Percentiles rank a stretch among this genome's conserved stretches.
Evolutionary conservation across 169 alveolate species (phyloP).

Genomic region (Besnoitia besnoiti): DNA sequence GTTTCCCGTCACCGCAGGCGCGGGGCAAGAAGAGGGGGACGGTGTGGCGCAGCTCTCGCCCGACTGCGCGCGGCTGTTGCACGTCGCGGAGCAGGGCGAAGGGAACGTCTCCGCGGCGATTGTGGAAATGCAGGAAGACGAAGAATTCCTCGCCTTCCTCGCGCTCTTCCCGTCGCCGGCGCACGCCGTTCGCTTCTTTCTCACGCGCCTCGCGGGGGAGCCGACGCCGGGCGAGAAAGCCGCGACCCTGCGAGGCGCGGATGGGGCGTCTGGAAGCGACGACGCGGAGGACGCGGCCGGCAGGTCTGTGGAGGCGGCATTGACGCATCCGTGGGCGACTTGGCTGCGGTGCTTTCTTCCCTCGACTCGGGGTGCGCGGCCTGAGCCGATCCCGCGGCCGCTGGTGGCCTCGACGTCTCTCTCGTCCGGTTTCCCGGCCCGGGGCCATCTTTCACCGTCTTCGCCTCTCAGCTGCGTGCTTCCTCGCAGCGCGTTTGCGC

Average conservation of each 20-base stretch:
- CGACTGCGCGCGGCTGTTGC: neutral
- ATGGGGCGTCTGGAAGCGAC: too few relatives aligned
- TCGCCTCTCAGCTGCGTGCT: neutral
- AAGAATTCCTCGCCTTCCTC: neutral
- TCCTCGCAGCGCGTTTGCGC: neutral
- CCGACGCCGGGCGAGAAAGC: neutral
- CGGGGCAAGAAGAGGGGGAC: too few relatives aligned
- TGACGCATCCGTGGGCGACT: neutral
- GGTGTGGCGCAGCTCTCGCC: neutral
- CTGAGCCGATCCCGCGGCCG: neutral
- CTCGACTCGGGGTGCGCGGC: neutral
- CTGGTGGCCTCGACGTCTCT: neutral
- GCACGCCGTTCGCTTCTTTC: neutral
- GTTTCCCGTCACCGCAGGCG: too few relatives aligned
- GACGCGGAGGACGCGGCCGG: too few relatives aligned
- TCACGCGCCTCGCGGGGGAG: neutral
- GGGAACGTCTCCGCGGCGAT: neutral
- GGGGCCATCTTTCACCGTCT: neutral
- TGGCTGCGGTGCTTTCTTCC: neutral
- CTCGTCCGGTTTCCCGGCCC: neutral
- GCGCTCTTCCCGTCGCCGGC: neutral
- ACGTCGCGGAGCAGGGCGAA: neutral
- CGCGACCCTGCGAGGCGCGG: neutral
- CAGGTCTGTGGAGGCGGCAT: neutral
- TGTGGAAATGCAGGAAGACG: conserved; percentile 10